Conservation (phyloP, 2,329 filamentous ascomycete species). For the Alternaria sp. region DNA sequence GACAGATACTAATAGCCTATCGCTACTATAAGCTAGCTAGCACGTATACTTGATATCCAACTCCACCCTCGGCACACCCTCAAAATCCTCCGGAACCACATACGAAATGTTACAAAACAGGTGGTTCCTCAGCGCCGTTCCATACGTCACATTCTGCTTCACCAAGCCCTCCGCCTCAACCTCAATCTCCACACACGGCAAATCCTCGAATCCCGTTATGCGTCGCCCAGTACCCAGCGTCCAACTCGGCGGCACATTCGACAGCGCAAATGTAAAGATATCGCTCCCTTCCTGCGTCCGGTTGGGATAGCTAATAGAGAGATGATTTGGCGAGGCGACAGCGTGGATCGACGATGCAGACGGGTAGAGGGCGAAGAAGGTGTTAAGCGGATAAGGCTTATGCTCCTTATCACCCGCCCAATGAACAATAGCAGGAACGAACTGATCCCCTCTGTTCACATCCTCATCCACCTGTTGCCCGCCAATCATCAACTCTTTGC, state of each 20-base stretch:
- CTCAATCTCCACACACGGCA: conserved; percentile 49
- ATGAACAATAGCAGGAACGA: conserved; percentile 55
- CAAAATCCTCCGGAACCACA: conserved; percentile 50
- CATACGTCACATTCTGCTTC: conserved; percentile 48
- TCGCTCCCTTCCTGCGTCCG: conserved; percentile 23
- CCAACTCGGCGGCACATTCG: conserved; percentile 27
- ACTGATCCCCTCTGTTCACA: conserved; percentile 30
- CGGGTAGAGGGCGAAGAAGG: conserved; percentile 38
- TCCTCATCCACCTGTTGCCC: conserved; percentile 12
- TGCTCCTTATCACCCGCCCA: conserved; percentile 53
- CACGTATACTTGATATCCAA: conserved; percentile 47
- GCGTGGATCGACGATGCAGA: conserved; percentile 53
- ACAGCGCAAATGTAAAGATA: conserved; percentile 28
- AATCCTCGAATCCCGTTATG: conserved; percentile 18
- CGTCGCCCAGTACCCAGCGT: conserved; percentile 14
- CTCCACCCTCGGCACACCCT: conserved; percentile 48
- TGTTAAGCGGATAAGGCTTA: conserved; percentile 24
- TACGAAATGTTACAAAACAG: conserved; percentile 58
- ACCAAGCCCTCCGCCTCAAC: conserved; percentile 50
- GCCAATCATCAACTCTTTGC: conserved; percentile 54
- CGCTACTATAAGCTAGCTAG: conserved; percentile 21
- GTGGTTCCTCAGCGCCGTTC: conserved; percentile 50
- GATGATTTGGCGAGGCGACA: conserved; percentile 40
- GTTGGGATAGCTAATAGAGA: conserved; percentile 29
- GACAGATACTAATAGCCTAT: too few relatives aligned